Percentiles rank a stretch among this genome's conserved stretches.
phyloP scores from a whole-genome alignment of 169 alveolate species.

The Perkinsus olseni region DNA sequence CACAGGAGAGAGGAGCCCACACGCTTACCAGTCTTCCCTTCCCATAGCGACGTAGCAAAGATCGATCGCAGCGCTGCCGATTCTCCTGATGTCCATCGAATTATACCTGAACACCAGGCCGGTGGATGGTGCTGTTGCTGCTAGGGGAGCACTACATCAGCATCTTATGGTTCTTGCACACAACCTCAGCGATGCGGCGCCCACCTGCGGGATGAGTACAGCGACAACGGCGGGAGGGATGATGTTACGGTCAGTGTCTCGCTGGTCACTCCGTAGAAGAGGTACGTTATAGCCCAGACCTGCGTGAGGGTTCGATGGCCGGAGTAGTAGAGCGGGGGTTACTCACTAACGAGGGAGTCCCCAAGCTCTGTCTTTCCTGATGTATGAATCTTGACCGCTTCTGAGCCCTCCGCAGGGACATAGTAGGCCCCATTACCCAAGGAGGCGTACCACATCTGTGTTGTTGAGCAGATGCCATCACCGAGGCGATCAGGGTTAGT shows the following conservation, averaged over 20 bases:
- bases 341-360: not conserved
- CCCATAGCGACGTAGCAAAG: not conserved
- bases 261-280: not conserved
- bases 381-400: not conserved
- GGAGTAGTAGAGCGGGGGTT: too few relatives aligned
- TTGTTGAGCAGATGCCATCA: not conserved
- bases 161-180: not conserved
- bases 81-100: not conserved
- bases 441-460: not conserved
- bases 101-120: not conserved
- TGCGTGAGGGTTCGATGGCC: not conserved
- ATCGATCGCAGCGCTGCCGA: not conserved
- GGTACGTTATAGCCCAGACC: not conserved
- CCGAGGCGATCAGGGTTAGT: not conserved
- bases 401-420: not conserved
- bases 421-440: not conserved
- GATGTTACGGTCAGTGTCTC: not conserved
- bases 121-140: not conserved
- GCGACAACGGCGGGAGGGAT: too few relatives aligned
- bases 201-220: not conserved
- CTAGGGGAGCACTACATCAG: not conserved
- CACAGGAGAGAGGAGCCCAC: too few relatives aligned
- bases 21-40: not conserved
- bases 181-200: not conserved
- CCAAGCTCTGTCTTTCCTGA: not conserved